Conservation (phyloP, 164 flowering plant genomes). For the Aristolochia californica region DNA sequence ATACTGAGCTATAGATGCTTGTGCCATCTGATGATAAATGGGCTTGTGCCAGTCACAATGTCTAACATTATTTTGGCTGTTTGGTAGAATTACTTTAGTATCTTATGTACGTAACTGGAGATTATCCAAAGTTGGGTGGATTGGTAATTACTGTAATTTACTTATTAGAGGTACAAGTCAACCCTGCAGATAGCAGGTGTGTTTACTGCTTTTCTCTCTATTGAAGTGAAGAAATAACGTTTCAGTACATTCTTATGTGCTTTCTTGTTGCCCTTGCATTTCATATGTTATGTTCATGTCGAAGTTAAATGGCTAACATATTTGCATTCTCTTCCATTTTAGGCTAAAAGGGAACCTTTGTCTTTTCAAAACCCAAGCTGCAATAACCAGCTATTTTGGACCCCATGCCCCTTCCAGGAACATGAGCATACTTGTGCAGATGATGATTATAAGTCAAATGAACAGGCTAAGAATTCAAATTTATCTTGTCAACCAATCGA, state of each 20-base stretch:
- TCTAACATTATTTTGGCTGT: too few relatives aligned
- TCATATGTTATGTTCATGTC: background rate
- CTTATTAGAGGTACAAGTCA: too few relatives aligned
- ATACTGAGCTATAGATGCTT: too few relatives aligned
- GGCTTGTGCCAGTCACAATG: too few relatives aligned
- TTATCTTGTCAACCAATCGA: constrained; percentile 53
- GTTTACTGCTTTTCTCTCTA: too few relatives aligned
- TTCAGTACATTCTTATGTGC: background rate
- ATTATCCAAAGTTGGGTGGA: too few relatives aligned
- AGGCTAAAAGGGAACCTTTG: constrained; percentile 78
- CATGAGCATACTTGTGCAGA: constrained; percentile 12
- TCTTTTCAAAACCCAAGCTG: constrained; percentile 32
- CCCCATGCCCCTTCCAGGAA: constrained; percentile 39
- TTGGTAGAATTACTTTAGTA: too few relatives aligned
- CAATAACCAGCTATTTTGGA: constrained; percentile 43
- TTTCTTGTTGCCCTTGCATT: background rate
- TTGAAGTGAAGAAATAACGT: too few relatives aligned
- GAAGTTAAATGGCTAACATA: background rate
- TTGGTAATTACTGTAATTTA: too few relatives aligned
- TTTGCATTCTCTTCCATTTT: constrained; percentile 7
- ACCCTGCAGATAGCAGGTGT: too few relatives aligned
- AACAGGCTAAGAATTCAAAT: constrained; percentile 22
- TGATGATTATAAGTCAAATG: constrained; percentile 21
- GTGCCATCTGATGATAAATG: too few relatives aligned
- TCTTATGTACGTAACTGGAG: too few relatives aligned